Evolutionary conservation across 768 basidiomycete species (phyloP), one percentile per base, ranked within the genome.

Genomic region (Panaeolus papilionaceus): DNA sequence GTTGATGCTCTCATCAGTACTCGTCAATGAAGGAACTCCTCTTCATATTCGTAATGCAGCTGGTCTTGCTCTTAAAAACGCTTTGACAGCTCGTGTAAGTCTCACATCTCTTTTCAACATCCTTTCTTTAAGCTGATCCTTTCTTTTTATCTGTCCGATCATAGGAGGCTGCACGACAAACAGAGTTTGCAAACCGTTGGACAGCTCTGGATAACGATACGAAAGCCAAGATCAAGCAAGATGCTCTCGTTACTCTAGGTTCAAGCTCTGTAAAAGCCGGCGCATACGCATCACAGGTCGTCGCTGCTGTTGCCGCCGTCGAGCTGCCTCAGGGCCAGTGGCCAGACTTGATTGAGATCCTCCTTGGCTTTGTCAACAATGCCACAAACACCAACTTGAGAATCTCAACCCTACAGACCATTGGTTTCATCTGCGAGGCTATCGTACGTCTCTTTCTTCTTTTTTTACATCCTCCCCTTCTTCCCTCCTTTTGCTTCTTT

Each of bases 401-500:
- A 75, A 92, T 98, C 69, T 88, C 95, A 2, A 96, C 96, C 9
- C 84, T 99, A 12, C 95, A 98, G 79, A 89, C 96, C 20, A 95
- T 99, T 80, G 98, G 98, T 58, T 98, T 90, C 80, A 96, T 98
- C 79, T 99, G 98, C 83, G 98, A 99, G 81, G 85, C 89, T 66
- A 94, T 98, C 82, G 96, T 98, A 74, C 75, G 96, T 91, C 37
- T 90, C 37, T 66, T 65, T 64, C 68, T 65, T 64, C 68, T 45
- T 54, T 67, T 68, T 61, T 40, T 23, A 2, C 33, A 33, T 54
- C 39, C 69, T 54, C 39, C 69, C 26, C 7, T 38, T 68, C 12
- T 38, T 54, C 42, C 68, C 33, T 5, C 28, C 67, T 16, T 38
- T 33, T 33, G 33, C 37, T 49, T 47, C 23, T 62, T 39, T 33